Evolutionary conservation across 2,329 filamentous ascomycete genomes (phyloP).

Genomic region (Botryotinia calthae): DNA sequence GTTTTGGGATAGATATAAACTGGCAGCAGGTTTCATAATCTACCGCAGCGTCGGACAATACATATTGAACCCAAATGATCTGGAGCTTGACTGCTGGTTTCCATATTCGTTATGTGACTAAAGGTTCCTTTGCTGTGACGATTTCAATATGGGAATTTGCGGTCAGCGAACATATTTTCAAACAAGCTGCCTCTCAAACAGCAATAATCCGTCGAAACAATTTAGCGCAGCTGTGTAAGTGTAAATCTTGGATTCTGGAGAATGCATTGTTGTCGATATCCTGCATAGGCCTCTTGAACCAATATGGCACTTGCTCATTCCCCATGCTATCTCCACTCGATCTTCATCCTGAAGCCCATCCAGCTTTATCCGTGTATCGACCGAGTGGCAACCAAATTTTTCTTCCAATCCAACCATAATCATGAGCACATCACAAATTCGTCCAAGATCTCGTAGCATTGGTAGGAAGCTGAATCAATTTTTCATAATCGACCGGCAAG

Average conservation of each 20-base stretch:
- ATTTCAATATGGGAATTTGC: not conserved
- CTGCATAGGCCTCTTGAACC: not conserved
- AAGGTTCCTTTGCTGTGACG: not conserved
- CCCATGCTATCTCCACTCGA: not conserved
- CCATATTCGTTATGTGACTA: not conserved
- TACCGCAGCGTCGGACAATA: not conserved
- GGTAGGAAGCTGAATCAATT: conserved; percentile 22
- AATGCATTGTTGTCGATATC: not conserved
- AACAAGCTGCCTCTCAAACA: not conserved
- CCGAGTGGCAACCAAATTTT: not conserved
- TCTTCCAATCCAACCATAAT: not conserved
- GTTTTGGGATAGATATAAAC: conserved; percentile 5
- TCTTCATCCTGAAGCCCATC: not conserved
- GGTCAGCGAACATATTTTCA: no score
- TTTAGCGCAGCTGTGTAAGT: not conserved
- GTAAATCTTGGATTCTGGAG: not conserved
- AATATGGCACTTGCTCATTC: not conserved
- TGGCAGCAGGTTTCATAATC: not conserved
- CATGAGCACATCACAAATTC: conserved; percentile 13
- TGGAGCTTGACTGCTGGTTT: not conserved
- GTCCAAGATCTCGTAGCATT: not conserved
- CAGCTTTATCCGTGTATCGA: not conserved
- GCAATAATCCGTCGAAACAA: not conserved
- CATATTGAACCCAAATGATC: not conserved
- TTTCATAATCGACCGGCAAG: conserved; percentile 19